Conservation (phyloP, 2,329 filamentous ascomycete genomes). For the Calonectria fujianensis region DNA sequence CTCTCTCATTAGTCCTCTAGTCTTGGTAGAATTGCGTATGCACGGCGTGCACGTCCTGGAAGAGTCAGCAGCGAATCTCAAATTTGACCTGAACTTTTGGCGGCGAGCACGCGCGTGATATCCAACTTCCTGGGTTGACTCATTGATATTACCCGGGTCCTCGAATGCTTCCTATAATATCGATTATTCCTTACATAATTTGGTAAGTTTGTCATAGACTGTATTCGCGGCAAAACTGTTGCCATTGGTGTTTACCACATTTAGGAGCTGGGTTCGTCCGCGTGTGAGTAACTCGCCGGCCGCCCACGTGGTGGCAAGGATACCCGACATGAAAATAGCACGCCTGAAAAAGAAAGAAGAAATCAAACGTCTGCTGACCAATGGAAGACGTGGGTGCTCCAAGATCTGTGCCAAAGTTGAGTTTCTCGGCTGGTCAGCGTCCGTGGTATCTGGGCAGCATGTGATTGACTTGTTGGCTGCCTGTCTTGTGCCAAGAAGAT, state of each 20-base stretch:
- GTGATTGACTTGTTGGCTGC: not conserved
- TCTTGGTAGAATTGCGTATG: not conserved
- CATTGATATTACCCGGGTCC: fast-evolving
- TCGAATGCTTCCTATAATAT: not conserved
- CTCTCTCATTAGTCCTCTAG: not conserved
- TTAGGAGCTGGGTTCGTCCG: too few species aligned
- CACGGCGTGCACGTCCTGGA: not conserved
- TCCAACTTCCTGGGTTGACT: not conserved
- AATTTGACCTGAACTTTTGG: not conserved
- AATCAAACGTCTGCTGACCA: not conserved
- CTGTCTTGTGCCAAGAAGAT: not conserved
- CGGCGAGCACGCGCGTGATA: not conserved
- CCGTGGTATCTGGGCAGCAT: not conserved
- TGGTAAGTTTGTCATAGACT: not conserved
- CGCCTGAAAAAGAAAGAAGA: not conserved
- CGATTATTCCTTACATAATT: not conserved
- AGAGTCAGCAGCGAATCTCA: not conserved
- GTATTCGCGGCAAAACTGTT: not conserved
- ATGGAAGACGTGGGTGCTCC: not conserved
- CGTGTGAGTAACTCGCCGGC: not conserved
- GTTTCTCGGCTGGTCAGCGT: not conserved
- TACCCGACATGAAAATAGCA: not conserved
- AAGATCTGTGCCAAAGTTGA: not conserved
- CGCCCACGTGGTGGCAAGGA: not conserved
- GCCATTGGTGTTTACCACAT: not conserved